Evolutionary conservation across 73 alveolate genomes (phyloP).

Genomic region (Paramecium tetraurelia): DNA sequence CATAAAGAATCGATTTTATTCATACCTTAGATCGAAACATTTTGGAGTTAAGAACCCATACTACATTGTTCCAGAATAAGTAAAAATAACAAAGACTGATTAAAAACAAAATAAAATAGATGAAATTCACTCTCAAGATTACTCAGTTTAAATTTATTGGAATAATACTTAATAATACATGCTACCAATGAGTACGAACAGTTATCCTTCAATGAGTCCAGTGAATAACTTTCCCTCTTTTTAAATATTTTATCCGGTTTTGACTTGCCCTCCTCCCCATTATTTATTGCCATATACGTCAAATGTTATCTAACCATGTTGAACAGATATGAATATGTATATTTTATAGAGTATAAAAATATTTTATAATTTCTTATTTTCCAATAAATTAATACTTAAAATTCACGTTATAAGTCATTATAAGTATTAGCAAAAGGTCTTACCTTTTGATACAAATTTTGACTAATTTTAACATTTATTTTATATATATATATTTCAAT

Average conservation of each 20-base stretch:
- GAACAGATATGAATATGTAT: background rate
- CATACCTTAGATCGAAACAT: slow-evolving; percentile 45
- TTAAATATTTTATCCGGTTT: background rate
- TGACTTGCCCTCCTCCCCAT: background rate
- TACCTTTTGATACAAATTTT: background rate
- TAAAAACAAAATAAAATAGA: background rate
- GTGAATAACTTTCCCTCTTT: background rate
- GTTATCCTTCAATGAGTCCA: background rate
- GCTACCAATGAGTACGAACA: background rate
- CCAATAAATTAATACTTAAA: background rate
- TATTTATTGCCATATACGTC: background rate
- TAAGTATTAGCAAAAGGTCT: background rate
- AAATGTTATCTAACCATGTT: background rate
- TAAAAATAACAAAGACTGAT: background rate
- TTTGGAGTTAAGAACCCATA: slow-evolving; percentile 25
- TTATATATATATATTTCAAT: no score
- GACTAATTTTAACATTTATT: background rate
- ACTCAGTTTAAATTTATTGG: background rate
- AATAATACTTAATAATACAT: background rate
- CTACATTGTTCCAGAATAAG: slow-evolving; percentile 11
- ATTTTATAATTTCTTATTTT: background rate
- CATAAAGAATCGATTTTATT: slow-evolving; percentile 86
- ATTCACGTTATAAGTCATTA: background rate
- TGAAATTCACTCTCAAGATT: background rate
- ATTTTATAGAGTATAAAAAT: background rate